Conservation (phyloP, 345 rosid species). For the Firmiana major region DNA sequence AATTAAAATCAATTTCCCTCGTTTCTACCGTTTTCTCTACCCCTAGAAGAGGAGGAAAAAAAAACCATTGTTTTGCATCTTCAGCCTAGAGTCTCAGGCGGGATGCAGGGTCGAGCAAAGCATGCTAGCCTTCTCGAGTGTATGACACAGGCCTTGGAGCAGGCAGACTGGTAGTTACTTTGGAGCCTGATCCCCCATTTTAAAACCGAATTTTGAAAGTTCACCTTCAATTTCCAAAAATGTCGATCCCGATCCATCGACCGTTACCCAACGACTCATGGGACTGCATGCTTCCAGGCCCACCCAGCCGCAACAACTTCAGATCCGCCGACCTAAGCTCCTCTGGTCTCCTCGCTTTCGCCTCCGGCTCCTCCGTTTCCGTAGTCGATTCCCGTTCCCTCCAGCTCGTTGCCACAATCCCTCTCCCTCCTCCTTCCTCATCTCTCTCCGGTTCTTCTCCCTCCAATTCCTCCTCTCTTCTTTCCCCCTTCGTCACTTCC, state of each 20-base stretch:
- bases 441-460: conserved; percentile 46
- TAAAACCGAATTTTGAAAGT: not conserved
- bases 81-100: no score
- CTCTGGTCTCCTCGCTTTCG: conserved; percentile 81
- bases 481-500: conserved; percentile 79
- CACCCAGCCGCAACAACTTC: conserved; percentile 89
- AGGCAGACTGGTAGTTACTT: no score
- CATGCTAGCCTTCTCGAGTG: no score
- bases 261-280: conserved; percentile 36
- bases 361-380: conserved; percentile 79
- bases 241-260: conserved; percentile 10
- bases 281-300: conserved; percentile 84
- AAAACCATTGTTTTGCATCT: no score
- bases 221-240: not conserved
- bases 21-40: no score
- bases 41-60: no score
- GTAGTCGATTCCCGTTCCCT: conserved; percentile 77
- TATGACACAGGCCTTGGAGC: no score
- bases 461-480: conserved; percentile 32
- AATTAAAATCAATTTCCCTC: no score
- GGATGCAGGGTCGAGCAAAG: no score
- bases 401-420: conserved; percentile 72
- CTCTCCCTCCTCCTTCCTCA: conserved; percentile 68
- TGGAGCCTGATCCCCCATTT: no score
- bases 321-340: conserved; percentile 75